phyloP scores from a whole-genome alignment of 768 basidiomycete species.

The Phlegmacium glaucopus region DNA sequence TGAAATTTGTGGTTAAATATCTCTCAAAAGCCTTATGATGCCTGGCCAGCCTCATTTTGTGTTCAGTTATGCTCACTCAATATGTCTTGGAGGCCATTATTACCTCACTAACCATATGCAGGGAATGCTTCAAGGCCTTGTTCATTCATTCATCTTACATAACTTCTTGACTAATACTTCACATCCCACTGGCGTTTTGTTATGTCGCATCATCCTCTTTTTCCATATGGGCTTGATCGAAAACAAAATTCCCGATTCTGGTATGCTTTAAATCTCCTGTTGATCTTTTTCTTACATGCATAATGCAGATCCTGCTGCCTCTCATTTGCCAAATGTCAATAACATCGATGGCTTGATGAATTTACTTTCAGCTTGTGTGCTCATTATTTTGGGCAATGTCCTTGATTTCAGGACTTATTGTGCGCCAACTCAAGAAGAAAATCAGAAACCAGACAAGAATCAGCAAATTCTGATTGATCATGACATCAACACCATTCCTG shows the following conservation, averaged over 20 bases:
- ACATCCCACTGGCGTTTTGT: slow-evolving; percentile 6
- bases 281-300: not conserved
- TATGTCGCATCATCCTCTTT: slow-evolving; percentile 9
- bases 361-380: slow-evolving; percentile 8
- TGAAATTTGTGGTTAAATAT: not conserved
- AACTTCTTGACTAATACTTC: slow-evolving; percentile 12
- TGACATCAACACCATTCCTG: slow-evolving; percentile 5
- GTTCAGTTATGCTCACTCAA: slow-evolving; percentile 1
- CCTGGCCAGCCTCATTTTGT: slow-evolving; percentile 10
- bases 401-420: slow-evolving; percentile 10
- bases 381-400: slow-evolving; percentile 13
- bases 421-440: not conserved
- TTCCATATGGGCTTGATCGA: slow-evolving; percentile 7
- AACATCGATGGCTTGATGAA: slow-evolving; percentile 5
- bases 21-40: slow-evolving; percentile 7
- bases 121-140: slow-evolving; percentile 3
- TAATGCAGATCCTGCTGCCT: not conserved
- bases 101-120: slow-evolving; percentile 7
- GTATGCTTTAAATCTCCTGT: not conserved
- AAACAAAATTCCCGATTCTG: not conserved
- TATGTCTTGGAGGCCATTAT: slow-evolving; percentile 11
- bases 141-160: slow-evolving; percentile 10
- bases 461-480: slow-evolving; percentile 1
- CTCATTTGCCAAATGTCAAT: slow-evolving; percentile 10
- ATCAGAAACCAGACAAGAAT: not conserved